Base-by-base conservation (phyloP, 2,329 filamentous ascomycete species). In the Westerdykella aurantiaca region DNA sequence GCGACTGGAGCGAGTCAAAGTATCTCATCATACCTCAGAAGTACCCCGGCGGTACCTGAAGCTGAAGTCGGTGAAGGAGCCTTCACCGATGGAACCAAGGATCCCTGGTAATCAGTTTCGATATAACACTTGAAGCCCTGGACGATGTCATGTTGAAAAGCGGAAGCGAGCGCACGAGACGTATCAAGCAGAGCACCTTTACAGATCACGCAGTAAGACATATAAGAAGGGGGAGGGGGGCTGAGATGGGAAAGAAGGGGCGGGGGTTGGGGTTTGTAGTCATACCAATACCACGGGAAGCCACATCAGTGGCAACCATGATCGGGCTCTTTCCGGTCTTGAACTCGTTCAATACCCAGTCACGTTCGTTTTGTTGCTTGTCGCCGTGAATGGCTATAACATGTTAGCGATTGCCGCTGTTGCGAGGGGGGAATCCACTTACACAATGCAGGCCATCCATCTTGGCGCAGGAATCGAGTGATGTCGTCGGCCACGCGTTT, bases 221-320 rank as follows among this genome's bases (percentile, higher is more conserved):
- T 62, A 54, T 43, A 54, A 52, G 58, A 58, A 56, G 53, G 51
- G 50, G 52, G 58, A 70, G 51, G 63, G 51, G 56, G 51, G 25
- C n/a, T 9, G 25, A 29, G 39, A 47, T 47, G 54, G 57, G 61
- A 59, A 52, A 51, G 55, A 61, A 63, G 64, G 63, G 63, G n/a
- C 9, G 9, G 63, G 60, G 64, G 64, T 71, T 70, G 67, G 74
- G 72, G 70, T 73, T 74, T 74, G 78, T 76, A 81, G 86, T 91
- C 89, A 95, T 94, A 96, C 93, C 93, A 76, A 98, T 96, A 88
- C 93, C 93, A 90, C 93, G 93, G 69, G 93, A 97, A 75, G 93
- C 93, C 75, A 98, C 93, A 68, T 97, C 93, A 57, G 93, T 98
- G 75, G 93, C 93, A 76, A 98, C 93, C 90, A 98, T 95, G 82